Conservation (phyloP, 208 protist genomes). For the Phytomonas sp. region DNA sequence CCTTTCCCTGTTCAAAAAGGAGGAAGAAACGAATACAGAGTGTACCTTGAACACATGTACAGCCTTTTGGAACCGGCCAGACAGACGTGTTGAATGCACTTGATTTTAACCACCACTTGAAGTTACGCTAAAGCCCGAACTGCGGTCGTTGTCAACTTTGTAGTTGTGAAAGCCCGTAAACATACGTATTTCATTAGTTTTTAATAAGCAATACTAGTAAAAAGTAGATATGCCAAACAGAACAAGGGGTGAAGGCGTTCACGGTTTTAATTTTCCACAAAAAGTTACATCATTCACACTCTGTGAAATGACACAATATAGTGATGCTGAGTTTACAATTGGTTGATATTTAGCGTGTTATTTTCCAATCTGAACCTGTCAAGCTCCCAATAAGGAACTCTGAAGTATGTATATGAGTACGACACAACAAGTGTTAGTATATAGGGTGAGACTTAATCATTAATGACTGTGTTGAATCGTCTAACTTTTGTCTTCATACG, state of each 20-base stretch:
- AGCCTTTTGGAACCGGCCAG: not conserved
- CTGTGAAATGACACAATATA: not conserved
- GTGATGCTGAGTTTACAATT: not conserved
- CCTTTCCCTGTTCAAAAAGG: not conserved
- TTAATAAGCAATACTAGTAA: not conserved
- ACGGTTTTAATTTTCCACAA: not conserved
- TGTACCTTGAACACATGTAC: not conserved
- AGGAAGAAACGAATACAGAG: not conserved
- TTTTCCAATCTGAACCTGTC: not conserved
- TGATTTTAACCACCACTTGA: not conserved
- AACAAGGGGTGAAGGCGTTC: not conserved
- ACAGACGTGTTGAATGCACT: not conserved
- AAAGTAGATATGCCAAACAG: not conserved
- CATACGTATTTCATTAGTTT: not conserved
- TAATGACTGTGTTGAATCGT: not conserved
- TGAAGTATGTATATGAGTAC: not conserved
- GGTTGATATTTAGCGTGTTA: not conserved
- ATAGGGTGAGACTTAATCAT: not conserved
- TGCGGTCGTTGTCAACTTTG: not conserved
- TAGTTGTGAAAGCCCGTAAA: not conserved
- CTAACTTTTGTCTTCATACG: constrained; percentile 50
- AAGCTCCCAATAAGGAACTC: not conserved
- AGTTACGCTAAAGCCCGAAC: not conserved
- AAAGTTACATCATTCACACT: not conserved
- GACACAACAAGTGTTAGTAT: not conserved